These are phyloP conservation scores for Zoysia pacifica DNA, from an alignment of 176 grass and related monocot genomes.

Conservation along the genomic window DNA sequence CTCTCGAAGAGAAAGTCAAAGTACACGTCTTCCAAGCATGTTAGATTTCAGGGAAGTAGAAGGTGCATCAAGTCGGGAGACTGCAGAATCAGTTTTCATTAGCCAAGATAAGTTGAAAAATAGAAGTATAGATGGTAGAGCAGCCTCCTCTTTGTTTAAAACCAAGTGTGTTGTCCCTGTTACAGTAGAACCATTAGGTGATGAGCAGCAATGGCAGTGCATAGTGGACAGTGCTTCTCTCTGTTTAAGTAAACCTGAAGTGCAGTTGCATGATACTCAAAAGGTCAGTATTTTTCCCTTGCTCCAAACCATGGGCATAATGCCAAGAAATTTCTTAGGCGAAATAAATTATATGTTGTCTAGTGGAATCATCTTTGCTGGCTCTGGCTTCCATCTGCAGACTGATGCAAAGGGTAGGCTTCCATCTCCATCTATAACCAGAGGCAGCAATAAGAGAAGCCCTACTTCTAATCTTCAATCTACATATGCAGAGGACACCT, in stretches of 20 bases:
- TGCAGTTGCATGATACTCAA: background rate
- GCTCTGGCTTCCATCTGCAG: constrained; percentile 36
- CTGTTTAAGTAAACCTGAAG: background rate
- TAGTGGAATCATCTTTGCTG: background rate
- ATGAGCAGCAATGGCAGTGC: constrained; percentile 16
- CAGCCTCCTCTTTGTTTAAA: background rate
- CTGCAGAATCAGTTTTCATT: constrained; percentile 9
- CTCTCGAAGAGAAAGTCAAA: constrained; percentile 17
- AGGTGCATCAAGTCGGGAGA: constrained; percentile 20
- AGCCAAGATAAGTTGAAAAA: constrained; percentile 24
- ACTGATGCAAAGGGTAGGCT: constrained; percentile 28
- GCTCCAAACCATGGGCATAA: background rate
- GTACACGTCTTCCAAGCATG: constrained; percentile 10
- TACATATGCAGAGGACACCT: constrained; percentile 48
- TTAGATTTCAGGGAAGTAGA: constrained; percentile 17
- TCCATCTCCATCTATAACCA: constrained; percentile 34
- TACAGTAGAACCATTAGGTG: background rate
- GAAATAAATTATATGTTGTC: background rate
- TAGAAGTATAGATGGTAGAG: background rate
- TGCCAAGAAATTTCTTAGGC: constrained; percentile 11
- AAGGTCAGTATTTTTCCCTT: constrained; percentile 34
- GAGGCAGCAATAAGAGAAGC: constrained; percentile 25
- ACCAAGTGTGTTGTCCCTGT: background rate
- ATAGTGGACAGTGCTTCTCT: constrained; percentile 19
- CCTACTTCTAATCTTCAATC: constrained; percentile 44